A percentile compares a stretch with the other conserved stretches of the same genome.
These are phyloP conservation scores for Multifurca ochricompacta DNA, from an alignment of 768 basidiomycete species.

Conservation along the genomic window DNA sequence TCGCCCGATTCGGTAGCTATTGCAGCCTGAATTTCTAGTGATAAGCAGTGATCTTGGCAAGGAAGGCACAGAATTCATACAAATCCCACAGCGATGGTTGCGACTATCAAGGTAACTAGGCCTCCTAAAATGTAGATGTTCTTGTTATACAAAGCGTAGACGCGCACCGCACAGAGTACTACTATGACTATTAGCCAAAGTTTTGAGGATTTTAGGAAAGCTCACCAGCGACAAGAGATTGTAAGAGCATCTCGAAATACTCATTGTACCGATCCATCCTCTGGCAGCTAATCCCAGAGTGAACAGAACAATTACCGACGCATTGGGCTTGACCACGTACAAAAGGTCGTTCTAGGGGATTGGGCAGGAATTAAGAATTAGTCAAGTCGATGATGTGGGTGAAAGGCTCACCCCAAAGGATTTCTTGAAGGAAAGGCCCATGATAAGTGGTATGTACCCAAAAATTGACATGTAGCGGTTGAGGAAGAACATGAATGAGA, in stretches of 20 bases:
- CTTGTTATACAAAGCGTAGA: slow-evolving; percentile 1
- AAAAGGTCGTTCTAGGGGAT: background rate
- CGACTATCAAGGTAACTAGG: background rate
- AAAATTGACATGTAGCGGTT: slow-evolving; percentile 20
- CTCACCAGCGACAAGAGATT: background rate
- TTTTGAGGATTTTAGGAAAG: background rate
- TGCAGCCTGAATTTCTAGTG: background rate
- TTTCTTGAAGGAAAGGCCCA: background rate
- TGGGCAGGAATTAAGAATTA: background rate
- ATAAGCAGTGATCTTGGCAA: background rate
- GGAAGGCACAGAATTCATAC: background rate
- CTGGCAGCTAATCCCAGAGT: background rate
- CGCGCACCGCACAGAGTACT: background rate
- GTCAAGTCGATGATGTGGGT: background rate
- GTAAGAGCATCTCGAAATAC: background rate
- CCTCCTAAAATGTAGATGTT: background rate
- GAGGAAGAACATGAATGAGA: slow-evolving; percentile 18
- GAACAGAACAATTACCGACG: background rate
- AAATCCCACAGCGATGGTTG: background rate
- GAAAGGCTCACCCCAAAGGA: background rate
- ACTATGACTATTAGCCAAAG: background rate
- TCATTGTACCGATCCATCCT: background rate
- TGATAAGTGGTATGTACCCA: slow-evolving; percentile 14
- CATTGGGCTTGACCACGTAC: background rate
- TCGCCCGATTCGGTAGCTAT: background rate